phyloP scores from a whole-genome alignment of 176 grass and related monocot species.

The Canna indica region DNA sequence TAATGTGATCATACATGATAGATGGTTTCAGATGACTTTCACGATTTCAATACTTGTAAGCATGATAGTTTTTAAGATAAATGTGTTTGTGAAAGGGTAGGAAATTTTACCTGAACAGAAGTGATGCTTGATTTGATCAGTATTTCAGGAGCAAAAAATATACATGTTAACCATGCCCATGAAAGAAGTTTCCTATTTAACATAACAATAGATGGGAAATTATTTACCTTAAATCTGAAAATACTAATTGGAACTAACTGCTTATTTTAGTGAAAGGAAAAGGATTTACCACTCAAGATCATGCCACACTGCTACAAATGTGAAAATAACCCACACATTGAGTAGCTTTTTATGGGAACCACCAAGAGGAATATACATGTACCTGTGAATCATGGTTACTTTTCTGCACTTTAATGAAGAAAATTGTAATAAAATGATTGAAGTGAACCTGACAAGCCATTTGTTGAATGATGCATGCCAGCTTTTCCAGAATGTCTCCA shows the following conservation, averaged over 20 bases:
- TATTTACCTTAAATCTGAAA: background rate
- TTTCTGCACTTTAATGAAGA: background rate
- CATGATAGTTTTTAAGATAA: constrained; percentile 2
- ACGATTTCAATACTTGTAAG: background rate
- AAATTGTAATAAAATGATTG: background rate
- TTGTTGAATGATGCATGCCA: constrained; percentile 96
- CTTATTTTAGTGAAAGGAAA: background rate
- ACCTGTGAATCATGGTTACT: constrained; percentile 35
- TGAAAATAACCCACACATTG: constrained; percentile 96
- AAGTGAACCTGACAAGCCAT: constrained; percentile 90
- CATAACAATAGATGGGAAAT: constrained; percentile 15
- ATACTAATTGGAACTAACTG: background rate
- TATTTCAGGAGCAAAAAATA: constrained; percentile 91
- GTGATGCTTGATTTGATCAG: constrained; percentile 57
- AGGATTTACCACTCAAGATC: constrained; percentile 73
- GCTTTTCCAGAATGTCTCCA: constrained; percentile 98
- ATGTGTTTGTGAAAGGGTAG: background rate
- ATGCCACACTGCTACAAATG: constrained; percentile 93
- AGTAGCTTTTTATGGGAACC: constrained; percentile 76
- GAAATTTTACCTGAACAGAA: constrained; percentile 48
- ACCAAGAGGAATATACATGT: constrained; percentile 95
- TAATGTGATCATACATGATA: no score
- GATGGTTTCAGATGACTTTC: background rate
- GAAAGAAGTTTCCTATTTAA: constrained; percentile 80
- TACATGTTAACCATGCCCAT: constrained; percentile 95